These are phyloP conservation scores for Myochromella boudieri DNA, from an alignment of 768 basidiomycete genomes.

Conservation along the genomic window DNA sequence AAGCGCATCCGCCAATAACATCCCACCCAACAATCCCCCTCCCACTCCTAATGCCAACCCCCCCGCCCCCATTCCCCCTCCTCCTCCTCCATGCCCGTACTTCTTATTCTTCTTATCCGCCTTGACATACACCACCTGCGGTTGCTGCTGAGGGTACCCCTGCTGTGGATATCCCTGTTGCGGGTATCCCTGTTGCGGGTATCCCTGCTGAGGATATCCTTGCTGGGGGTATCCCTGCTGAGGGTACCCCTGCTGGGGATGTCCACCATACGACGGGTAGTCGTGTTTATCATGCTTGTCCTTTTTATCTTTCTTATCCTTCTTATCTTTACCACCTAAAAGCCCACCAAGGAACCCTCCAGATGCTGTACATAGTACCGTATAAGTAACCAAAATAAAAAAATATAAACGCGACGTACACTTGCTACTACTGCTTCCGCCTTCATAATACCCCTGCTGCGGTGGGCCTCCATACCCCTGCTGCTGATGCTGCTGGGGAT, in stretches of 20 bases:
- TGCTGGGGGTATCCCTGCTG: conserved; percentile 28
- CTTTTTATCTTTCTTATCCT: too few species aligned
- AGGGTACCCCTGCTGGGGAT: conserved; percentile 13
- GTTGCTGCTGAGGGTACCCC: conserved; percentile 37
- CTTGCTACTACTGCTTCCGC: conserved; percentile 11
- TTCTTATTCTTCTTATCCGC: conserved; percentile 25
- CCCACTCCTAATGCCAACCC: conserved; percentile 37
- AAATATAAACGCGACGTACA: background rate
- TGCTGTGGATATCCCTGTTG: conserved; percentile 35
- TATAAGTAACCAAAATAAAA: background rate
- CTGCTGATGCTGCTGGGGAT: conserved; percentile 16
- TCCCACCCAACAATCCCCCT: conserved; percentile 67
- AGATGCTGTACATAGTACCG: background rate
- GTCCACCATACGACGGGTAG: too few species aligned
- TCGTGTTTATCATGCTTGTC: too few species aligned
- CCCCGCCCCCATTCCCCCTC: conserved; percentile 14
- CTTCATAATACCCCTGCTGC: conserved; percentile 11
- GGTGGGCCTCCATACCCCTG: conserved; percentile 21
- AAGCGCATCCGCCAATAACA: conserved; percentile 47
- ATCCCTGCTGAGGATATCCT: background rate
- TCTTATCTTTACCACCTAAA: conserved; percentile 20
- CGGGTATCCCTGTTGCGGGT: too few species aligned
- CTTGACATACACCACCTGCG: conserved; percentile 40
- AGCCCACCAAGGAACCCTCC: conserved; percentile 12
- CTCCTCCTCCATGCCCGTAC: too few species aligned